Evolutionary conservation across 2,329 filamentous ascomycete genomes (phyloP).

Genomic region (Nakataea oryzae): DNA sequence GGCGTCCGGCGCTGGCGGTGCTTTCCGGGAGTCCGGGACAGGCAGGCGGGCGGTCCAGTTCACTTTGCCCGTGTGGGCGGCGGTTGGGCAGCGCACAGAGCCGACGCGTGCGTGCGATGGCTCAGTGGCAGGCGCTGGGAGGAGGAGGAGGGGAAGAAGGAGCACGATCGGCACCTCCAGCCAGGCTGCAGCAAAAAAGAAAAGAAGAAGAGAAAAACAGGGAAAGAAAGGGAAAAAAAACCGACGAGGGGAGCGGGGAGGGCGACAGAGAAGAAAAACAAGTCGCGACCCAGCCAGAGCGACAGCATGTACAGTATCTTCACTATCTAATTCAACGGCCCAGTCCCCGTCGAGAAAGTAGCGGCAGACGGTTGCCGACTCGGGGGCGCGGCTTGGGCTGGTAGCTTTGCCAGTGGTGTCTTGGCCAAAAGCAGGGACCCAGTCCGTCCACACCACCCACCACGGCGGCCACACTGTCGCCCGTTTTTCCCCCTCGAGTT

Average conservation of each 20-base stretch:
- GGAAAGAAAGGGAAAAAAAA: background rate
- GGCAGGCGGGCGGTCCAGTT: background rate
- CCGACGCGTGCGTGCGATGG: background rate
- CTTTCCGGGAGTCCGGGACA: no score
- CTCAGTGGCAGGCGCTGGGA: background rate
- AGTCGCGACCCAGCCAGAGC: background rate
- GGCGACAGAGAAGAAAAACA: no score
- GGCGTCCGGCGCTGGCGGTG: no score
- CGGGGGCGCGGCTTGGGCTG: background rate
- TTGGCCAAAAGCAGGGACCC: background rate
- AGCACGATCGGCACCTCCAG: background rate
- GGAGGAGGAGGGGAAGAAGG: background rate
- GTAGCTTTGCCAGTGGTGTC: constrained; percentile 5
- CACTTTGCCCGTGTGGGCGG: background rate
- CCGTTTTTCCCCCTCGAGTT: background rate
- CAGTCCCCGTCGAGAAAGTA: background rate
- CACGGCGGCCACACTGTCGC: background rate
- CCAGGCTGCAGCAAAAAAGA: background rate
- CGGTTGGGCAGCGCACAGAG: no score
- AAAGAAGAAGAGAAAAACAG: background rate
- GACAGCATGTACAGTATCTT: no score
- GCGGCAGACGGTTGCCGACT: background rate
- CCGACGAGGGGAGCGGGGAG: no score
- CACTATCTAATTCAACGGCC: background rate
- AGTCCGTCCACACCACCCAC: background rate